These are phyloP conservation scores for Wolfiporia cocos DNA, from an alignment of 1,284 basidiomycete genomes.

Conservation along the genomic window DNA sequence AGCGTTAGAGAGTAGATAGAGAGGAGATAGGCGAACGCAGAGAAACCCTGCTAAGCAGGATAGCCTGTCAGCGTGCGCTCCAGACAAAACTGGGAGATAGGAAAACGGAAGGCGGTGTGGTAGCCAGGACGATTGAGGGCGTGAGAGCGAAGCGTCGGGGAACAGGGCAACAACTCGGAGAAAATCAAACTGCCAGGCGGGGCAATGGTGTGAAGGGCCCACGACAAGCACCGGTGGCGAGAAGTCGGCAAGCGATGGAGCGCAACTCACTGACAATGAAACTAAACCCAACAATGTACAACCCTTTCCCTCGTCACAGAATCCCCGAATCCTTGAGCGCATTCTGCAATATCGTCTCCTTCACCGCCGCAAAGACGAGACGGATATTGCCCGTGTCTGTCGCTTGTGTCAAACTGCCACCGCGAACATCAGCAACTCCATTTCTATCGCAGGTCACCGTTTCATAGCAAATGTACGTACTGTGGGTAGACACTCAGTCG, in stretches of 20 bases:
- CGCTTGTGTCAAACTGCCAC: slow-evolving; percentile 65
- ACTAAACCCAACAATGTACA: slow-evolving; percentile 1
- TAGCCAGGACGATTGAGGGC: background rate
- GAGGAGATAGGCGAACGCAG: no score
- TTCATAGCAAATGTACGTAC: slow-evolving; percentile 49
- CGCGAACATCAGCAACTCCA: slow-evolving; percentile 5
- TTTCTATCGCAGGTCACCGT: no score
- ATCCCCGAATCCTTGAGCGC: slow-evolving; percentile 82
- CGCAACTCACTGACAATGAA: slow-evolving; percentile 7
- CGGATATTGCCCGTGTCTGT: slow-evolving; percentile 81
- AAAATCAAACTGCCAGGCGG: no score
- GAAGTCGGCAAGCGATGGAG: no score
- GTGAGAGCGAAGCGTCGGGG: no score
- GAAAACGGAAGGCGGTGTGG: background rate
- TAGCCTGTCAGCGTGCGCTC: background rate
- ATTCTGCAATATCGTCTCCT: slow-evolving; percentile 95
- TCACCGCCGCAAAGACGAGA: slow-evolving; percentile 93
- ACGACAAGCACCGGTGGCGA: no score
- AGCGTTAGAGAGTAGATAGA: no score
- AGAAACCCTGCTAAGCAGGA: background rate
- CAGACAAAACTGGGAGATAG: background rate
- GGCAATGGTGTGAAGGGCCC: no score
- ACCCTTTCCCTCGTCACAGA: slow-evolving; percentile 30
- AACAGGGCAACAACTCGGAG: no score
- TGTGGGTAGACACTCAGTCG: slow-evolving; percentile 89